Percentiles rank a stretch among this genome's conserved stretches.
phyloP scores from a whole-genome alignment of 345 rosid species.

The Lepidium didymum region DNA sequence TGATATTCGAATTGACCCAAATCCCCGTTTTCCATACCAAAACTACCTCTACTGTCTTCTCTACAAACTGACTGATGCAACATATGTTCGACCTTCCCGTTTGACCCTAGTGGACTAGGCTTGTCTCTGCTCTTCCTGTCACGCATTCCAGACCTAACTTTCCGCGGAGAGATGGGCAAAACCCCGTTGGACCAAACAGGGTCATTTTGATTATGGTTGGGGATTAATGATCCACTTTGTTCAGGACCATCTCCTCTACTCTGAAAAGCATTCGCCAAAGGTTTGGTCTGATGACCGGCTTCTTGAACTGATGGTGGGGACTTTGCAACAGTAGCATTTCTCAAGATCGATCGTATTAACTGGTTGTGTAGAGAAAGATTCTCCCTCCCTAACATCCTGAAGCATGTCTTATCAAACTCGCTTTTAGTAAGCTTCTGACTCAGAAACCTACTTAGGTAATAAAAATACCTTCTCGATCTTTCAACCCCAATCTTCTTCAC shows the following conservation, averaged over 20 bases:
- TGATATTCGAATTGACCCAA: constrained; percentile 56
- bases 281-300: constrained; percentile 39
- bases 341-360: constrained; percentile 67
- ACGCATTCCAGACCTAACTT: constrained; percentile 61
- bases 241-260: constrained; percentile 40
- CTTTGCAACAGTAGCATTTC: constrained; percentile 68
- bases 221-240: constrained; percentile 45
- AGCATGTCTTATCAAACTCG: constrained; percentile 83
- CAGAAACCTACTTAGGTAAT: constrained; percentile 65
- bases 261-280: constrained; percentile 27
- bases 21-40: constrained; percentile 60
- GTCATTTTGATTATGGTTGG: constrained; percentile 50
- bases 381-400: constrained; percentile 75
- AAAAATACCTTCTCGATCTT: constrained; percentile 69
- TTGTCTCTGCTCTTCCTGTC: constrained; percentile 75
- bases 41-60: constrained; percentile 48
- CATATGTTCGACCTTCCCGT: constrained; percentile 67
- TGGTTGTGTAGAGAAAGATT: constrained; percentile 90
- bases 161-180: constrained; percentile 44
- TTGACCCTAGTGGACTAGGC: constrained; percentile 74
- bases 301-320: constrained; percentile 52
- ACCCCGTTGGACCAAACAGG: constrained; percentile 77
- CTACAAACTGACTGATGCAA: constrained; percentile 41
- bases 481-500: constrained; percentile 85
- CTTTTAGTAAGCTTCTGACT: constrained; percentile 77